Conservation (phyloP, 495 filamentous ascomycete genomes). For the Aspergillus conjunctus region DNA sequence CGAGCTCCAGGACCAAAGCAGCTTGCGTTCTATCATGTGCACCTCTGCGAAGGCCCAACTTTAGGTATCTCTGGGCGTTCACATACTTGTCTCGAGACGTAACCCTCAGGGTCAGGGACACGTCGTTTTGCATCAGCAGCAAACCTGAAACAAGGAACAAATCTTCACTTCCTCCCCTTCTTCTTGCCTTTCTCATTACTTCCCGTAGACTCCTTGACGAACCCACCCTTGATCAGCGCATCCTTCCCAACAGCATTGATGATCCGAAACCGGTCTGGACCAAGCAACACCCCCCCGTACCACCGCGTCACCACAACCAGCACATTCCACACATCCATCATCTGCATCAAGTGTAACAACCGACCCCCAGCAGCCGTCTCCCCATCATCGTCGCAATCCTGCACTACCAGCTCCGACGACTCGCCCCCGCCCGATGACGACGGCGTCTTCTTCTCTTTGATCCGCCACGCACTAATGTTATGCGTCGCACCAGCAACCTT, state of each 20-base stretch:
- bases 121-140: too few species aligned
- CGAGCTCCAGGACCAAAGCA: too few species aligned
- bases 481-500: constrained; percentile 83
- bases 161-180: constrained; percentile 59
- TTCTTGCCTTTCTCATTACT: constrained; percentile 53
- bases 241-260: constrained; percentile 87
- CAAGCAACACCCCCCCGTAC: constrained; percentile 89
- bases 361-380: constrained; percentile 91
- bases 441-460: constrained; percentile 44
- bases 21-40: too few species aligned
- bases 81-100: too few species aligned
- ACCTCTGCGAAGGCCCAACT: too few species aligned
- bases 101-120: too few species aligned
- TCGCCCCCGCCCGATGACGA: constrained; percentile 28
- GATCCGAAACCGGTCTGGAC: constrained; percentile 83
- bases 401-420: constrained; percentile 59
- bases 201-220: constrained; percentile 50
- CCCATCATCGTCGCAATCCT: constrained; percentile 95
- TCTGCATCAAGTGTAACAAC: constrained; percentile 83
- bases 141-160: too few species aligned
- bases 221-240: constrained; percentile 77
- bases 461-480: constrained; percentile 78
- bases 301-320: constrained; percentile 94
- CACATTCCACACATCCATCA: constrained; percentile 91
- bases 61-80: too few species aligned